Percentiles rank a stretch among this genome's conserved stretches.
These are phyloP conservation scores for Ceratocystis smalleyi DNA, from an alignment of 2,329 filamentous ascomycete genomes.

Conservation along the genomic window DNA sequence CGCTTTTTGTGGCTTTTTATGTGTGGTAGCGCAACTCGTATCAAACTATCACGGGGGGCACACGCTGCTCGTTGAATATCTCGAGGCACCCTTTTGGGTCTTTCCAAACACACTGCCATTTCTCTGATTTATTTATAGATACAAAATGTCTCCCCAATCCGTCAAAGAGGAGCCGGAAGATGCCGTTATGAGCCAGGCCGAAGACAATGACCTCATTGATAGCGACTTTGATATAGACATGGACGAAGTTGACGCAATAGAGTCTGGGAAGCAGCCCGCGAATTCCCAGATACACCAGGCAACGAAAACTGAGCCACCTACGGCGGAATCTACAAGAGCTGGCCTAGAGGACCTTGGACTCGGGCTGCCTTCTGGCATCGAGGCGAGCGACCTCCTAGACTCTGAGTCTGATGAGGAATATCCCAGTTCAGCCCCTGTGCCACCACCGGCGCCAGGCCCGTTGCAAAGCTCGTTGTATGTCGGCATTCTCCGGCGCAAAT, in stretches of 20 bases:
- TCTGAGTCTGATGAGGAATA: constrained; percentile 48
- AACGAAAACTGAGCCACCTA: background rate
- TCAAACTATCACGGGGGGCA: too few species aligned
- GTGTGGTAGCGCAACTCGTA: too few species aligned
- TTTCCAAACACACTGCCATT: background rate
- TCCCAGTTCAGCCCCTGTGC: constrained; percentile 25
- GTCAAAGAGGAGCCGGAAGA: constrained; percentile 16
- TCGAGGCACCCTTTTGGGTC: background rate
- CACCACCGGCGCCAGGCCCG: constrained; percentile 28
- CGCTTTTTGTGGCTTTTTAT: background rate
- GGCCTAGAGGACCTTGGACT: constrained; percentile 27
- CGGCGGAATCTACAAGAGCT: constrained; percentile 28
- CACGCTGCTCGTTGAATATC: too few species aligned
- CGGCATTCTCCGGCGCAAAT: background rate
- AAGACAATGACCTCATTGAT: constrained; percentile 14
- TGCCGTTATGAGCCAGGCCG: constrained; percentile 26
- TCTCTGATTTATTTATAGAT: background rate
- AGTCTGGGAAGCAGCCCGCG: constrained; percentile 15
- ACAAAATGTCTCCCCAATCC: background rate
- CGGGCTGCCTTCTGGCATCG: constrained; percentile 6
- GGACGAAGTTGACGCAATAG: constrained; percentile 18
- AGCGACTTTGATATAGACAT: constrained; percentile 17
- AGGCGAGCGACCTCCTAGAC: constrained; percentile 38
- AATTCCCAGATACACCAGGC: background rate
- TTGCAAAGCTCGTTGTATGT: constrained; percentile 14